phyloP scores from a whole-genome alignment of 495 filamentous ascomycete species.

The Penicillium roqueforti region DNA sequence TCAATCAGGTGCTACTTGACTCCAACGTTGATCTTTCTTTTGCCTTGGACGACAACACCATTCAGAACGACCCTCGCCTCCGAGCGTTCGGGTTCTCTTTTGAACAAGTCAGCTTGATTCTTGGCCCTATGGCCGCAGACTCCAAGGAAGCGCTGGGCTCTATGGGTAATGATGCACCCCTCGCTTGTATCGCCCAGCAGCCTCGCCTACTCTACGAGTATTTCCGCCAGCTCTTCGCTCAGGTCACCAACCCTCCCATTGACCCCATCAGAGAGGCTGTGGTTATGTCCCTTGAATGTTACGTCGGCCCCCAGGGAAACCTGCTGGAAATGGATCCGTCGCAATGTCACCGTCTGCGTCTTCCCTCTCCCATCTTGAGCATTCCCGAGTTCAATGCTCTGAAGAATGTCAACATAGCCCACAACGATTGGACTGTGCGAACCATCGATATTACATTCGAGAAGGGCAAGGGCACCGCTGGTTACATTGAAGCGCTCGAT shows the following conservation, averaged over 20 bases:
- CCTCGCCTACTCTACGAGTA: constrained; percentile 95
- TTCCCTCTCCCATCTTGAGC: constrained; percentile 88
- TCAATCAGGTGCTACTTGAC: constrained; percentile 56
- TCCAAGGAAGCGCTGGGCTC: constrained; percentile 99
- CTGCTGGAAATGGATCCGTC: constrained; percentile 89
- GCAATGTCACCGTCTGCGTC: constrained; percentile 81
- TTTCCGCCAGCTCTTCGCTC: constrained; percentile 97
- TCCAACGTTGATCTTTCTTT: constrained; percentile 59
- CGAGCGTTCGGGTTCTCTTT: constrained; percentile 94
- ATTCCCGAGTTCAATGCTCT: constrained; percentile 90
- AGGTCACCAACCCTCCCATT: constrained; percentile 98
- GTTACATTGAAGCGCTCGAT: constrained; percentile 88
- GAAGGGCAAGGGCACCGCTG: constrained; percentile 76
- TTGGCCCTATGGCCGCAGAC: constrained; percentile 96
- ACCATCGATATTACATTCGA: constrained; percentile 97
- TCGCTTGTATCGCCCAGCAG: constrained; percentile 86
- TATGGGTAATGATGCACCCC: constrained; percentile 97
- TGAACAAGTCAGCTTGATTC: constrained; percentile 90
- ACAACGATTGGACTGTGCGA: constrained; percentile 84
- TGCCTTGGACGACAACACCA: constrained; percentile 62
- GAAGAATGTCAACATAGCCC: constrained; percentile 67
- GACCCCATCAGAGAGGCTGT: constrained; percentile 98
- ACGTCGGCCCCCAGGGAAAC: constrained; percentile 96
- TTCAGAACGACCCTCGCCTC: constrained; percentile 83
- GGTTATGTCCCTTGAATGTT: constrained; percentile 98